Percentiles rank a stretch among this genome's conserved stretches.
phyloP scores from a whole-genome alignment of 768 basidiomycete species.

The Kwoniella botswanensis region DNA sequence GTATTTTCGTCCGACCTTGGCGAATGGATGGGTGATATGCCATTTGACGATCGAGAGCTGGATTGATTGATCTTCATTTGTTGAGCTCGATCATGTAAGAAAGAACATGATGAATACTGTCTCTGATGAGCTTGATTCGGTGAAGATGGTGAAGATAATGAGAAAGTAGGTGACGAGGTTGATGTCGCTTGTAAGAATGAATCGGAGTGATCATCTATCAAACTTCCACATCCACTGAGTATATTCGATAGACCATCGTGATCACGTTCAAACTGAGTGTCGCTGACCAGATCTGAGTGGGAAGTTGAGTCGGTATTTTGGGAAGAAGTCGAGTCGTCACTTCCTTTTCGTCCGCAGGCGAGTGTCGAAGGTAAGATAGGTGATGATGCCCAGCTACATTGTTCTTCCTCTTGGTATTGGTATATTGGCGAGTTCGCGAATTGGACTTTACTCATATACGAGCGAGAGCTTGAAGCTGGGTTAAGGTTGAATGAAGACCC shows the following conservation, averaged over 20 bases:
- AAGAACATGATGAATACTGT: neutral
- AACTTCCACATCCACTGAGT: neutral
- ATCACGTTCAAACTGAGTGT: neutral
- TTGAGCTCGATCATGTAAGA: neutral
- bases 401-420: neutral
- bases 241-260: neutral
- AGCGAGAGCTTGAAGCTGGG: neutral
- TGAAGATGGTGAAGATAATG: neutral
- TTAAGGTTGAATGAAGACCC: constrained; percentile 11
- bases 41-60: neutral
- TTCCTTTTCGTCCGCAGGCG: neutral
- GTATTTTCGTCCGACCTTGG: constrained; percentile 9
- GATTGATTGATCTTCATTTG: neutral
- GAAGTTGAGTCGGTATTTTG: neutral
- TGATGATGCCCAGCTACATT: constrained; percentile 17
- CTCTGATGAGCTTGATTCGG: neutral
- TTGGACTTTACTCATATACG: neutral
- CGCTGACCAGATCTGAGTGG: neutral
- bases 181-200: neutral
- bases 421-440: neutral
- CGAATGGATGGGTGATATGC: neutral
- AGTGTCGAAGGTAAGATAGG: neutral
- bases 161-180: neutral
- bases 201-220: neutral
- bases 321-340: constrained; percentile 3